Conservation (phyloP, 768 basidiomycete genomes). For the Peribolospora baueri region DNA sequence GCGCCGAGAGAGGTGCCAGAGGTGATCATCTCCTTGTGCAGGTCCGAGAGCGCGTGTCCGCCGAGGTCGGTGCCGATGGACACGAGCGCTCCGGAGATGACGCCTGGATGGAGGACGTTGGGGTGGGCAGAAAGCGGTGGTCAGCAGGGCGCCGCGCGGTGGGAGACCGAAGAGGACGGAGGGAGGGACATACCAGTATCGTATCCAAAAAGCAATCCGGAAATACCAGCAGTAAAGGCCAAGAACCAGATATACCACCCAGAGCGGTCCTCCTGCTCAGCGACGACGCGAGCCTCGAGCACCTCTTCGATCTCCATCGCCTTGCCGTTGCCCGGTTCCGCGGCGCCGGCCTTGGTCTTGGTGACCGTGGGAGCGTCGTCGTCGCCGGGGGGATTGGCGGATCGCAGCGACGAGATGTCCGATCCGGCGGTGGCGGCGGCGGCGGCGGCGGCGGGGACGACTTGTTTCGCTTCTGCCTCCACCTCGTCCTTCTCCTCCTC, state of each 20-base stretch:
- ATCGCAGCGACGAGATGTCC: too few species aligned
- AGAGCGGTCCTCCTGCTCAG: conserved; percentile 23
- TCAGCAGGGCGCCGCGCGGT: not conserved
- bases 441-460: too few species aligned
- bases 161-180: not conserved
- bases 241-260: conserved; percentile 59
- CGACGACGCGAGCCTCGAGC: conserved; percentile 12
- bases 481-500: too few species aligned
- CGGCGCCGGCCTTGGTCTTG: too few species aligned
- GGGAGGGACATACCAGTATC: not conserved
- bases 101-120: conserved; percentile 6
- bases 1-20: conserved; percentile 10
- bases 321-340: too few species aligned
- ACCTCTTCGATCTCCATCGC: conserved; percentile 3
- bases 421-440: too few species aligned
- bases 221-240: conserved; percentile 22
- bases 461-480: too few species aligned
- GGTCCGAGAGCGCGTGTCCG: conserved; percentile 1
- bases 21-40: conserved; percentile 10
- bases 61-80: conserved; percentile 6
- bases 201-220: conserved; percentile 10
- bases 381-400: too few species aligned
- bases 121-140: not conserved
- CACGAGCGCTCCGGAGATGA: conserved; percentile 11
- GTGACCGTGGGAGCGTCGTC: too few species aligned